Conservation (phyloP, 768 basidiomycete genomes). For the Roridomyces roridus region DNA sequence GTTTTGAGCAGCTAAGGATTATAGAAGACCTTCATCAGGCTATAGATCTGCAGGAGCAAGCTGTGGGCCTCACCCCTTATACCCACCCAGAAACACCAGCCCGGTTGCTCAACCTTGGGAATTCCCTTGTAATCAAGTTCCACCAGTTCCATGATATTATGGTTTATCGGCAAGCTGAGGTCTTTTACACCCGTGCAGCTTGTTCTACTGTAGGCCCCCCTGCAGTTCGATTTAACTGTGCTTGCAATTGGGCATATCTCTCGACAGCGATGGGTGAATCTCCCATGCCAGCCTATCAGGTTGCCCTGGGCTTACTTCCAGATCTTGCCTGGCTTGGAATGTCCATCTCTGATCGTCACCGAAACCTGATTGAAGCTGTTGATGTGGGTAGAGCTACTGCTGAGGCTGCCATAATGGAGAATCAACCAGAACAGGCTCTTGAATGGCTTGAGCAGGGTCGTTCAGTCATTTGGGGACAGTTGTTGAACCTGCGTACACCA, state of each 20-base stretch:
- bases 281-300: slow-evolving; percentile 9
- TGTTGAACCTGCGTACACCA: slow-evolving; percentile 24
- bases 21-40: neutral
- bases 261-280: neutral
- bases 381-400: neutral
- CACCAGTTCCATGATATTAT: neutral
- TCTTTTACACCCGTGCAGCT: neutral
- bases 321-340: slow-evolving; percentile 12
- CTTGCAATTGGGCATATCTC: neutral
- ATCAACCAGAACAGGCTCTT: slow-evolving; percentile 18
- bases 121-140: neutral
- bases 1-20: slow-evolving; percentile 7
- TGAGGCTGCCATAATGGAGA: neutral
- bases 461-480: slow-evolving; percentile 28
- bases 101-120: neutral
- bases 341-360: slow-evolving; percentile 18
- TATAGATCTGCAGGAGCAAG: neutral
- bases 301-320: neutral
- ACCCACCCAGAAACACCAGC: neutral
- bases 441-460: slow-evolving; percentile 34
- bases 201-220: neutral
- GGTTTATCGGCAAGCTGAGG: neutral
- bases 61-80: neutral
- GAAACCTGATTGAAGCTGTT: too few species aligned
- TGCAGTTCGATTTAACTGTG: neutral